phyloP scores from a whole-genome alignment of 2,329 filamentous ascomycete genomes.

The Apiospora phragmitis region DNA sequence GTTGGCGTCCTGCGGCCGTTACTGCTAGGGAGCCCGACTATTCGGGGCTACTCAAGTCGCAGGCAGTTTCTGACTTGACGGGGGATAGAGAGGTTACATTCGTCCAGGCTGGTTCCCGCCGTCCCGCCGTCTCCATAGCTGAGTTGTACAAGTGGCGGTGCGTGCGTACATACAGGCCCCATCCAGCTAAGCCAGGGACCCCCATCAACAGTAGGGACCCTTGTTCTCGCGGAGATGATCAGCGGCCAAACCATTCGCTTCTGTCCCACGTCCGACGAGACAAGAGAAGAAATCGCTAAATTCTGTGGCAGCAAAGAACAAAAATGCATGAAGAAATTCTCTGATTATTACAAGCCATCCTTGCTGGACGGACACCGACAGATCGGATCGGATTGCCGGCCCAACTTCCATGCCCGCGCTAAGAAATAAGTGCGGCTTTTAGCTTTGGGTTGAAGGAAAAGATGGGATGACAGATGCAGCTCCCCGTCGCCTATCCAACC shows the following conservation, averaged over 20 bases:
- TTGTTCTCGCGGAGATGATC: conserved; percentile 10
- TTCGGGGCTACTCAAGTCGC: neutral
- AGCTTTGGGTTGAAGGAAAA: neutral
- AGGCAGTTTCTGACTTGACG: neutral
- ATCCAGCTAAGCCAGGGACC: neutral
- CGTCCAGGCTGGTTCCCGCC: neutral
- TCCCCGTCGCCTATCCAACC: neutral
- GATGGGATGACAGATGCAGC: neutral
- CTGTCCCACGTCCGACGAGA: conserved; percentile 5
- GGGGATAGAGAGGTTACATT: neutral
- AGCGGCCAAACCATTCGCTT: neutral
- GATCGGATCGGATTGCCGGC: neutral
- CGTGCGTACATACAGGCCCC: conserved; percentile 20
- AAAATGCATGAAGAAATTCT: neutral
- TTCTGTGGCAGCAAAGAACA: neutral
- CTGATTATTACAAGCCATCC: neutral
- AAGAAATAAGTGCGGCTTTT: neutral
- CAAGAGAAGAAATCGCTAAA: neutral
- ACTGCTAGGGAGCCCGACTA: neutral
- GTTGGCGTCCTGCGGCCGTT: neutral
- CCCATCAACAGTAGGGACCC: neutral
- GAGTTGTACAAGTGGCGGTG: conserved; percentile 29
- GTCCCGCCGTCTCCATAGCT: conserved; percentile 1
- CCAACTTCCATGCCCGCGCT: neutral
- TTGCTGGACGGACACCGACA: neutral